Evolutionary conservation across 257 asterid genomes (phyloP), one percentile per base, ranked within the genome.

Genomic region (Fraxinus anomala): DNA sequence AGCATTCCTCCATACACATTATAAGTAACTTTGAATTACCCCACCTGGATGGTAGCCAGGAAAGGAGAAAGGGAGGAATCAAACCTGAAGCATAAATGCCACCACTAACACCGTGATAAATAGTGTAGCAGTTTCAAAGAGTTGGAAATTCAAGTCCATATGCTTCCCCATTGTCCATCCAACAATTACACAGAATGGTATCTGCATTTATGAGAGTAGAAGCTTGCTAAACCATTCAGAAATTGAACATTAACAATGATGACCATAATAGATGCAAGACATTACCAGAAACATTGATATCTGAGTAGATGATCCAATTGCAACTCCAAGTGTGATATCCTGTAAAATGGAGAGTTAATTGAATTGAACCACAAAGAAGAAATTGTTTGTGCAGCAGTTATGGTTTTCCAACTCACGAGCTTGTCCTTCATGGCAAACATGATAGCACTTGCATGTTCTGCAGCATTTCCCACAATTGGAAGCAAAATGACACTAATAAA

Each of bases 31-130:
- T 49, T 49, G 61, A 49, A 49, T 13, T 49, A 3, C 19, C 21
- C 61, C 61, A 39, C 23, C 0, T 7, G 39, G 24, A 14, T 56
- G 37, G 36, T 5, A 51, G 31, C 39, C 59, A 16, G n/a, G 40
- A 40, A 9, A 49, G 69, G 34, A 73, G 33, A 23, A 59, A 49
- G 66, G 17, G 68, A 30, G 30, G 34, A 37, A 67, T 67, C 88
- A 51, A 86, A 95, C 99, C 98, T 96, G 98, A 85, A 96, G 90
- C 98, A 96, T 92, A 83, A 96, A 96, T n/a, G 97, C 99, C 83
- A 96, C 99, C 61, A 96, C 99, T 72, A 96, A 84, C 76, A 96
- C 99, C 0, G 98, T 93, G 87, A 96, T 96, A 83, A 93, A 96
- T 34, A 96, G 91, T 1, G 99, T 91, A 33, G 99, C 97, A 21